A percentile compares a stretch with the other conserved stretches of the same genome.
Evolutionary conservation across 257 asterid species (phyloP).

Genomic region (Solanum infundibuliforme): DNA sequence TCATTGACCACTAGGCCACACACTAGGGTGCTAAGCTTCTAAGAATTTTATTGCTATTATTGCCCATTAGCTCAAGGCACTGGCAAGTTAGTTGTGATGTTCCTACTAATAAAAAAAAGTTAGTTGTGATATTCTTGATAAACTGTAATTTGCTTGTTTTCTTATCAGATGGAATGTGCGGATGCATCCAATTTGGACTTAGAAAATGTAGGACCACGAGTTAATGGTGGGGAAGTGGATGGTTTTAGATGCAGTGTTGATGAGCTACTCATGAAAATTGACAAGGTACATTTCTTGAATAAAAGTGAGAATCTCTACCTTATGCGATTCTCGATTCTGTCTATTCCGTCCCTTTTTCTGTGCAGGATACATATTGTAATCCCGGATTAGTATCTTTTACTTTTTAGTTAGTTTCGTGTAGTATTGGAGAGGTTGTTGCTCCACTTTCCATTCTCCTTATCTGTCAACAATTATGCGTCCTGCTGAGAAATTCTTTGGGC

Average conservation of each 20-base stretch:
- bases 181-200: constrained; percentile 5
- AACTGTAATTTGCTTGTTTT: not conserved
- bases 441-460: not conserved
- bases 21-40: not conserved
- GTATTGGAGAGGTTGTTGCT: not conserved
- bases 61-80: not conserved
- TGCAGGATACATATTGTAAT: not conserved
- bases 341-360: not conserved
- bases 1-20: not conserved
- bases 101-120: not conserved
- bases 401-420: not conserved
- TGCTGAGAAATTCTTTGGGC: not conserved
- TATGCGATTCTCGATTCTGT: not conserved
- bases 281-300: constrained; percentile 27
- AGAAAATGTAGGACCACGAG: not conserved
- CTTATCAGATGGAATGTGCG: constrained; percentile 16
- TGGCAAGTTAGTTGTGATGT: not conserved
- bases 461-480: not conserved
- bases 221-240: constrained; percentile 30
- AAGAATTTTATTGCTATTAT: not conserved
- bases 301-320: not conserved
- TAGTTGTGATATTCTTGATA: not conserved
- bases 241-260: constrained; percentile 40
- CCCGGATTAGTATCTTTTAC: not conserved
- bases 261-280: constrained; percentile 43